A percentile compares a stretch with the other conserved stretches of the same genome.
phyloP scores from a whole-genome alignment of 2,329 filamentous ascomycete genomes.

The Fusarium chuoi region DNA sequence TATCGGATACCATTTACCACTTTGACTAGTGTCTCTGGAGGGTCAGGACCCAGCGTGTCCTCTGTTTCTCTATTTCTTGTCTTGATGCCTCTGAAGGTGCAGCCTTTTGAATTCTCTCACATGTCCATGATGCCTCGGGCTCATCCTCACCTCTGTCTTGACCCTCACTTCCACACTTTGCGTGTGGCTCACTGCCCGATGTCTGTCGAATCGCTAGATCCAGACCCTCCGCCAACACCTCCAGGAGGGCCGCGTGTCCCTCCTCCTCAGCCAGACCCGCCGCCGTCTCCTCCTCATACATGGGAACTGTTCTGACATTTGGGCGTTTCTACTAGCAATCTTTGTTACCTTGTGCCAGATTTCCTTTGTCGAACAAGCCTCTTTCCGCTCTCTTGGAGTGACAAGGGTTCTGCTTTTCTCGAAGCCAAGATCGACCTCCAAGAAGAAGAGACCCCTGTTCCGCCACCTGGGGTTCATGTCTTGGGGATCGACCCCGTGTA shows the following conservation, averaged over 20 bases:
- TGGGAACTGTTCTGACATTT: conserved; percentile 1
- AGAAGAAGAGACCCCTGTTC: conserved; percentile 9
- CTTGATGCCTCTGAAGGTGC: not conserved
- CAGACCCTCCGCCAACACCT: conserved; percentile 44
- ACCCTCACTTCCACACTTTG: not conserved
- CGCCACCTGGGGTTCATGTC: conserved; percentile 5
- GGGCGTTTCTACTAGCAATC: not conserved
- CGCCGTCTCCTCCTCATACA: conserved; percentile 44
- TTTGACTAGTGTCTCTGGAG: not conserved
- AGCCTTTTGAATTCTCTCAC: not conserved
- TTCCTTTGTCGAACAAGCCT: conserved; percentile 15
- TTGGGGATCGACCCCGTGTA: conserved; percentile 11
- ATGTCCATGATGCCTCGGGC: conserved; percentile 14
- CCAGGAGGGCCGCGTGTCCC: conserved; percentile 45
- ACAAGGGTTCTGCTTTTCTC: conserved; percentile 7
- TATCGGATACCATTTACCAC: not conserved
- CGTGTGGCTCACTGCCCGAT: conserved; percentile 10
- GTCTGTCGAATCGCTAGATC: conserved; percentile 21
- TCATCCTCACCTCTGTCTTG: not conserved
- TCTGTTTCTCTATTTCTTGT: not conserved
- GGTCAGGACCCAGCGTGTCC: not conserved
- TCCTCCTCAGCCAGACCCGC: conserved; percentile 43
- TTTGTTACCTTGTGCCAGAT: not conserved
- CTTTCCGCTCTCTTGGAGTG: conserved; percentile 5
- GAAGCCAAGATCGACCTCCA: conserved; percentile 2